phyloP scores from a whole-genome alignment of 345 rosid genomes.

The Hibiscus syriacus region DNA sequence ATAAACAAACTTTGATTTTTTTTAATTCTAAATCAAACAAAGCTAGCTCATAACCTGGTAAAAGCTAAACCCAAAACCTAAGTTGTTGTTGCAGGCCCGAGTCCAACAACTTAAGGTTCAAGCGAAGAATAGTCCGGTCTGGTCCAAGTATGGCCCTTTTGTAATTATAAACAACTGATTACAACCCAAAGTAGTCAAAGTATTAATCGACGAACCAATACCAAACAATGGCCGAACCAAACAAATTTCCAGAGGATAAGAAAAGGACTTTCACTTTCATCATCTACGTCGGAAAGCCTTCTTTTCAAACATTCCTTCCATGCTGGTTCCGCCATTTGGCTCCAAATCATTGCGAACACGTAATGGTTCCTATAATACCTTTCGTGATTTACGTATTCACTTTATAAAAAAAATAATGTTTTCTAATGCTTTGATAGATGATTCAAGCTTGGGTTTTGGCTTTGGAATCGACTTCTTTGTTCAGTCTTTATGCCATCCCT shows the following conservation, averaged over 20 bases:
- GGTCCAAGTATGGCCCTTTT: too few species aligned
- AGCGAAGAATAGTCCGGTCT: neutral
- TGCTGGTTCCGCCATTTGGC: neutral
- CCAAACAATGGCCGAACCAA: neutral
- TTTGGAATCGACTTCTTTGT: neutral
- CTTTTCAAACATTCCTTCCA: neutral
- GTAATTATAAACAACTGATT: too few species aligned
- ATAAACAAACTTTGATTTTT: too few species aligned
- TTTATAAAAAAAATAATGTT: slow-evolving; percentile 19
- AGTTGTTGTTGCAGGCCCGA: neutral
- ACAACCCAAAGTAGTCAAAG: too few species aligned
- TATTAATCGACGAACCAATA: neutral
- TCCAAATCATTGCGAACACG: neutral
- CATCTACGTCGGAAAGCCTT: neutral
- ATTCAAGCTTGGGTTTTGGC: neutral
- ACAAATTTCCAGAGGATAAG: neutral
- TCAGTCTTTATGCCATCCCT: slow-evolving; percentile 29
- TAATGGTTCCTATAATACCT: neutral
- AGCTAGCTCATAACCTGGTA: too few species aligned
- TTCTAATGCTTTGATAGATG: neutral
- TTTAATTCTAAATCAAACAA: too few species aligned
- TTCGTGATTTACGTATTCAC: neutral
- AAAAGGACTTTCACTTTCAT: neutral
- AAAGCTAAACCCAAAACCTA: neutral
- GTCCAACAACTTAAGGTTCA: neutral